Evolutionary conservation across 805 yeast genomes (phyloP), one percentile per base, ranked within the genome.

Genomic region (Metschnikowia koreensis): DNA sequence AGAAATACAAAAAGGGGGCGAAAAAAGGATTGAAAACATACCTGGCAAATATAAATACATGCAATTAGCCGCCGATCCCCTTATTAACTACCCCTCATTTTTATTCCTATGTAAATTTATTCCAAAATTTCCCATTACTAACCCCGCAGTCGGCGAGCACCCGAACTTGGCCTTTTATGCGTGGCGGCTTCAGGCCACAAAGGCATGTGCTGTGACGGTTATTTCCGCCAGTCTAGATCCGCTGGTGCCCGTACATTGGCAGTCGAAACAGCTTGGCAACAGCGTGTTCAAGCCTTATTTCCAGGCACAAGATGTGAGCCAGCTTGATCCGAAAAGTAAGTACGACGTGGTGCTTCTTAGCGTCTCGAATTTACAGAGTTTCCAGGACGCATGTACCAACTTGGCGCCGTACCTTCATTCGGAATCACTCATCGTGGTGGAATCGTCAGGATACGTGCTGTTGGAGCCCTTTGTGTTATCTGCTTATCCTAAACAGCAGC

Each of bases 391-490:
- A 13, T 65, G 73, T 44, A 51, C 56, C 15, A 58, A 52, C 29
- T 51, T 73, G 33, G 57, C 52, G 28, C 67, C 69, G 3, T 65
- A 53, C 46, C 52, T 74, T 17, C 55, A 64, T 42, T 48, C 57
- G 8, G 54, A 77, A 64, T 77, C 90, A 27, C 70, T 83, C 34
- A 69, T 87, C 2, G 69, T 87, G 27, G 69, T 87, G 37, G 96
- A 87, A 67, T 79, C 84, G 45, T 81, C 89, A 1, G 89, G 89
- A 4, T 87, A 80, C 63, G 81, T 87, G 51, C 85, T 85, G 64
- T 66, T 87, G 47, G 93, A 87, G 65, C 87, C 88, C 7, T 86
- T 86, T 63, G 77, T 85, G 38, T 74, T 71, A 57, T 70, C 81
- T 64, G 71, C 74, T 16, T 65, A 74, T 51, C 56, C 66, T 38